Evolutionary conservation across 495 filamentous ascomycete genomes (phyloP).

Genomic region (Collariella sp.): DNA sequence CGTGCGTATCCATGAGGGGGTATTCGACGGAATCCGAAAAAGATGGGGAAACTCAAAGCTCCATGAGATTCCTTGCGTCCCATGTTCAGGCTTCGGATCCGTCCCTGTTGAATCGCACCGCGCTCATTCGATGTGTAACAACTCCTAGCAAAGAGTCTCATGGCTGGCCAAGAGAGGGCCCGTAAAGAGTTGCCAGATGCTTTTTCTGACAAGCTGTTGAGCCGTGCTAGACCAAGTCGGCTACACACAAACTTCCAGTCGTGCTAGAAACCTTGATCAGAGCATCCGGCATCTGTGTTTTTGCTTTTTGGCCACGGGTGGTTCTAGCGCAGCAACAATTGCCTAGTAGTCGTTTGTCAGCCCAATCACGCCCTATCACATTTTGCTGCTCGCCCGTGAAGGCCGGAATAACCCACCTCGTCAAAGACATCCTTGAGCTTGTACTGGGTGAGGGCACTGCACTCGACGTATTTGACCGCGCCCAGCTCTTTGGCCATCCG

Average conservation of each 20-base stretch:
- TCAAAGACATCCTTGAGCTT: slow-evolving; percentile 99
- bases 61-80: not conserved
- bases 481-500: slow-evolving; percentile 92
- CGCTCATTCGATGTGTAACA: not conserved
- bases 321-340: slow-evolving; percentile 82
- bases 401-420: slow-evolving; percentile 56
- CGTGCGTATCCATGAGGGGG: not conserved
- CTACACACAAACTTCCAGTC: slow-evolving; percentile 1
- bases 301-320: slow-evolving; percentile 64
- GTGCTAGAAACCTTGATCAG: slow-evolving; percentile 21
- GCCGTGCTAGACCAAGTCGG: not conserved
- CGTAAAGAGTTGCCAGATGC: slow-evolving; percentile 12
- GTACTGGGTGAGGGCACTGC: slow-evolving; percentile 94
- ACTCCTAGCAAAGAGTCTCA: slow-evolving; percentile 4
- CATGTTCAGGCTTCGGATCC: not conserved
- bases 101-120: slow-evolving; percentile 5
- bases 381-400: not conserved
- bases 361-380: not conserved
- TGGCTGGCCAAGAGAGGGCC: not conserved
- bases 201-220: not conserved
- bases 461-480: slow-evolving; percentile 97
- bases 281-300: slow-evolving; percentile 43
- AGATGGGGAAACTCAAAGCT: not conserved
- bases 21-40: not conserved
- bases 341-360: slow-evolving; percentile 44